These are phyloP conservation scores for Linum lewisii DNA, from an alignment of 345 rosid species.

Conservation along the genomic window DNA sequence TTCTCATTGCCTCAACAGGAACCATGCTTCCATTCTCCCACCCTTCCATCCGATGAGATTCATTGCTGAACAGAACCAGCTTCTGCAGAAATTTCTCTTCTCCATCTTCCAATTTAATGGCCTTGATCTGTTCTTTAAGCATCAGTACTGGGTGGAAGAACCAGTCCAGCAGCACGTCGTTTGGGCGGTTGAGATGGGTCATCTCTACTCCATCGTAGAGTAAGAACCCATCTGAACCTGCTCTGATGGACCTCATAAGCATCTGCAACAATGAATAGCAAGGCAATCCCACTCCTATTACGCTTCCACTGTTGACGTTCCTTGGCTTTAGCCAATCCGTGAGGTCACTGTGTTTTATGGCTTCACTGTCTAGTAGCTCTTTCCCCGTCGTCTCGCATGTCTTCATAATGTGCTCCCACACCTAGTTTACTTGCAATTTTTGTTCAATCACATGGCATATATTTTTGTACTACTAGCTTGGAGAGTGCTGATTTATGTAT, in stretches of 20 bases:
- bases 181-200: constrained; percentile 55
- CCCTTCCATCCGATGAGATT: constrained; percentile 37
- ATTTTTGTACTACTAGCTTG: no score
- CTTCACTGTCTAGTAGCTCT: constrained; percentile 46
- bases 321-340: constrained; percentile 46
- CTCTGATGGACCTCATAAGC: constrained; percentile 49
- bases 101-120: constrained; percentile 39
- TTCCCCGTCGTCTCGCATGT: constrained; percentile 54
- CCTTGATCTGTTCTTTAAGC: constrained; percentile 60
- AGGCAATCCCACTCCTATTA: constrained; percentile 52
- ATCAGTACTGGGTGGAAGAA: constrained; percentile 64
- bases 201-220: constrained; percentile 55
- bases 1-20: constrained; percentile 50
- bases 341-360: constrained; percentile 40
- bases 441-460: no score
- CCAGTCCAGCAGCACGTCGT: constrained; percentile 69
- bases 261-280: constrained; percentile 47
- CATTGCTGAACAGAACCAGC: constrained; percentile 49
- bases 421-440: no score
- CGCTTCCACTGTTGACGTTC: constrained; percentile 31
- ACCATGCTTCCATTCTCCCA: constrained; percentile 41
- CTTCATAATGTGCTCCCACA: constrained; percentile 52
- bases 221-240: constrained; percentile 49
- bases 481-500: no score
- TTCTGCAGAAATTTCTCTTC: constrained; percentile 61